These are phyloP conservation scores for Persicaria tinctoria DNA, from an alignment of 148 eudicot species.

Conservation along the genomic window DNA sequence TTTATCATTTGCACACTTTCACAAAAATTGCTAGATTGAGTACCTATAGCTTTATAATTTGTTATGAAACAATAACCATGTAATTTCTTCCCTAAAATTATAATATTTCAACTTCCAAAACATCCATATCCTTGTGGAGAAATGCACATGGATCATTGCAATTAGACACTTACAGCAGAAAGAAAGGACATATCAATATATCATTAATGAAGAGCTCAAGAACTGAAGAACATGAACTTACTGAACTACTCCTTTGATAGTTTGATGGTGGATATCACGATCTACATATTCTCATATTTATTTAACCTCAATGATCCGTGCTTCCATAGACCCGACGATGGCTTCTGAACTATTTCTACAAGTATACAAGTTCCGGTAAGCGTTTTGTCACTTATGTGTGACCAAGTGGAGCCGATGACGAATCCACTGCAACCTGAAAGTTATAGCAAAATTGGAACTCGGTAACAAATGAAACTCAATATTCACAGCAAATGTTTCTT, in stretches of 20 bases:
- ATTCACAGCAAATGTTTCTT: too few relatives aligned
- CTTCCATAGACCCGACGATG: conserved; percentile 42
- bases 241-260: conserved; percentile 71
- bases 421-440: conserved; percentile 62
- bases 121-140: too few relatives aligned
- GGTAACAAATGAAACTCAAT: too few relatives aligned
- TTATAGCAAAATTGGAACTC: not conserved
- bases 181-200: not conserved
- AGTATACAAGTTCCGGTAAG: conserved; percentile 65
- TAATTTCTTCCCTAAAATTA: too few relatives aligned
- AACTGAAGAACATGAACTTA: conserved; percentile 11
- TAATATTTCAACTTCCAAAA: too few relatives aligned
- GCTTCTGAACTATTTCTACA: conserved; percentile 55
- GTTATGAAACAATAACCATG: too few relatives aligned
- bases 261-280: conserved; percentile 63
- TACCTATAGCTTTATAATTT: too few relatives aligned
- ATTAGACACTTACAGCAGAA: not conserved
- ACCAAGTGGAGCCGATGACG: conserved; percentile 45
- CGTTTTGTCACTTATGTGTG: conserved; percentile 22
- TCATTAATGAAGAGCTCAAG: not conserved
- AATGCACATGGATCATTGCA: not conserved
- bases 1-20: too few relatives aligned
- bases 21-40: too few relatives aligned
- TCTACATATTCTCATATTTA: conserved; percentile 72
- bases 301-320: conserved; percentile 57